phyloP scores from a whole-genome alignment of 2,329 filamentous ascomycete genomes.

The Drechmeria coniospora region DNA sequence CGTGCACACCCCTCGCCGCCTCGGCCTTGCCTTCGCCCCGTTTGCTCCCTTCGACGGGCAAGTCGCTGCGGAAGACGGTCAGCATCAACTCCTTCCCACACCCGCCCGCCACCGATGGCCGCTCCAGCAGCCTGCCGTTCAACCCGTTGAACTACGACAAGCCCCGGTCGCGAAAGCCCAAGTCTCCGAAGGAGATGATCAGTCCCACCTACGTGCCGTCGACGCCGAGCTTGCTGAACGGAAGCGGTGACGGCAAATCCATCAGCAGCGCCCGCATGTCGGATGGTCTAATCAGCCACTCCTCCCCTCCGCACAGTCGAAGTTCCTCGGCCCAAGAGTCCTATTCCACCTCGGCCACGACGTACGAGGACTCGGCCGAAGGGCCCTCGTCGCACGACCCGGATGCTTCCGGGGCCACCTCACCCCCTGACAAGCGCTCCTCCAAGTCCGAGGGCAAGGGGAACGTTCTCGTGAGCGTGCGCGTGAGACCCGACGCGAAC shows the following conservation, averaged over 20 bases:
- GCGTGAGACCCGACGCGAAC: constrained; percentile 70
- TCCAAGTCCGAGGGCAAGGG: constrained; percentile 64
- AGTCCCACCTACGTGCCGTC: constrained; percentile 30
- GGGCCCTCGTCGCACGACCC: constrained; percentile 19
- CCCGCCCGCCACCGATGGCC: constrained; percentile 55
- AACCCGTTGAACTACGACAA: constrained; percentile 42
- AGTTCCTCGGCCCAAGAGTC: constrained; percentile 88
- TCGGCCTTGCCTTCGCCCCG: constrained; percentile 40
- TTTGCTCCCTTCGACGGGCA: constrained; percentile 44
- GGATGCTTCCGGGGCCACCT: constrained; percentile 15
- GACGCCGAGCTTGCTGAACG: constrained; percentile 65
- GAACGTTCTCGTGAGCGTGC: constrained; percentile 89
- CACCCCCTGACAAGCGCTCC: constrained; percentile 25
- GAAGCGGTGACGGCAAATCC: constrained; percentile 61
- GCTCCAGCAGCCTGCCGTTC: constrained; percentile 44
- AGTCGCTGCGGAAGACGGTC: constrained; percentile 68
- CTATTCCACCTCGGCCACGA: constrained; percentile 79
- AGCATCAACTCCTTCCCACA: constrained; percentile 92
- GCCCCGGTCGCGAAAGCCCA: constrained; percentile 34
- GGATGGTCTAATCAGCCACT: constrained; percentile 60
- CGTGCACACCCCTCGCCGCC: constrained; percentile 36
- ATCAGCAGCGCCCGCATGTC: constrained; percentile 52
- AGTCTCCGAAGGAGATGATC: constrained; percentile 38
- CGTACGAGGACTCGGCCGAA: constrained; percentile 66
- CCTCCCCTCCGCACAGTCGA: constrained; percentile 74